Evolutionary conservation across 495 filamentous ascomycete species (phyloP).

Genomic region (Penicillium cosmopolitanum): DNA sequence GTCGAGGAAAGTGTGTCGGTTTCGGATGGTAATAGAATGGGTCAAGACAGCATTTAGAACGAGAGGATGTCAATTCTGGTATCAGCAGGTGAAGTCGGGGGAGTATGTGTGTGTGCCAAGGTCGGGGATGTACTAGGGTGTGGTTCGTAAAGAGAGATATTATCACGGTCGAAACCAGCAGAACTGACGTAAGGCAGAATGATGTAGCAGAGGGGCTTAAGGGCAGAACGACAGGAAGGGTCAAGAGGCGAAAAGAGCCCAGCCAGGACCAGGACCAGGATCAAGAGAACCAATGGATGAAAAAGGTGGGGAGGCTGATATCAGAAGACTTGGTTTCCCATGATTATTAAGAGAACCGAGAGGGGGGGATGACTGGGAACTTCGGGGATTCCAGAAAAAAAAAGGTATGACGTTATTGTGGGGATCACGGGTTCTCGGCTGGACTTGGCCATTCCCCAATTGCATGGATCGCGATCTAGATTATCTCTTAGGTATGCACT

Average conservation of each 20-base stretch:
- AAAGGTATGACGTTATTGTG: conserved; percentile 34
- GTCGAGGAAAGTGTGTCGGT: background rate
- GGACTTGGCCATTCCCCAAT: background rate
- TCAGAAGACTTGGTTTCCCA: conserved; percentile 35
- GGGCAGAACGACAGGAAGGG: conserved; percentile 12
- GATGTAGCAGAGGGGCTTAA: conserved; percentile 17
- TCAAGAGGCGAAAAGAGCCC: conserved; percentile 25
- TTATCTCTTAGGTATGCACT: background rate
- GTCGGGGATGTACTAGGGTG: background rate
- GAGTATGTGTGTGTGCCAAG: background rate
- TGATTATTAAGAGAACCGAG: conserved; percentile 25
- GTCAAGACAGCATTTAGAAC: conserved; percentile 18
- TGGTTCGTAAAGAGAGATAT: background rate
- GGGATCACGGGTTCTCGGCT: conserved; percentile 12
- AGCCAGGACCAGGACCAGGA: conserved; percentile 20
- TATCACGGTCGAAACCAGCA: conserved; percentile 1
- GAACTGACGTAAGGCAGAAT: conserved; percentile 24
- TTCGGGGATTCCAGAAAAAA: conserved; percentile 23
- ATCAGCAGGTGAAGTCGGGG: background rate
- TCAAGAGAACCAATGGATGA: conserved; percentile 22
- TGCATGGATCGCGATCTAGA: background rate
- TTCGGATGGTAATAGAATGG: background rate
- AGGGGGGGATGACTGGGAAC: background rate
- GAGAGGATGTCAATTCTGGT: conserved; percentile 2
- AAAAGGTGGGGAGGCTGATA: conserved; percentile 27